These are phyloP conservation scores for Aspergillus affinis DNA, from an alignment of 495 filamentous ascomycete species.

Conservation along the genomic window DNA sequence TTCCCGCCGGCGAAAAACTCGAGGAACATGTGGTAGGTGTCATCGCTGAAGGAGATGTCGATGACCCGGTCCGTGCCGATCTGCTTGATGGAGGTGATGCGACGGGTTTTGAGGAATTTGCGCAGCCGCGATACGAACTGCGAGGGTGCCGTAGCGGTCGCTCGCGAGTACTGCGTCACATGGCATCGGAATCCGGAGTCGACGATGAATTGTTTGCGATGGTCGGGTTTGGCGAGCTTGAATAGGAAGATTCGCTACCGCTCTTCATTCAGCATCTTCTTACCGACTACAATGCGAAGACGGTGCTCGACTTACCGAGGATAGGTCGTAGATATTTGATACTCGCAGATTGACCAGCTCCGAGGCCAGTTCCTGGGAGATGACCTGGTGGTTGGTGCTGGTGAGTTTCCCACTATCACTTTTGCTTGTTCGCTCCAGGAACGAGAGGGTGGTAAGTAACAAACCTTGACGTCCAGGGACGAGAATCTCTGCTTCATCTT, in stretches of 20 bases:
- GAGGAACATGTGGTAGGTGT: slow-evolving; percentile 79
- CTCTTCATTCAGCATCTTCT: background rate
- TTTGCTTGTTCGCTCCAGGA: background rate
- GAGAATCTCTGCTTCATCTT: slow-evolving; percentile 98
- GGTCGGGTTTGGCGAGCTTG: slow-evolving; percentile 83
- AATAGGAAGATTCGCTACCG: slow-evolving; percentile 83
- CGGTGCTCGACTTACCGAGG: slow-evolving; percentile 52
- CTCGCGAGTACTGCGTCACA: slow-evolving; percentile 82
- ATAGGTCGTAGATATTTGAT: slow-evolving; percentile 93
- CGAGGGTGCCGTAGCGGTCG: slow-evolving; percentile 79
- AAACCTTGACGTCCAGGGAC: slow-evolving; percentile 83
- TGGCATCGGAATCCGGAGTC: slow-evolving; percentile 97
- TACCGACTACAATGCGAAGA: no score
- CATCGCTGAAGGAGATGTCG: slow-evolving; percentile 89
- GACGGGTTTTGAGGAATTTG: slow-evolving; percentile 81
- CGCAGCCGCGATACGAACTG: slow-evolving; percentile 79
- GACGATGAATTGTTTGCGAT: slow-evolving; percentile 82
- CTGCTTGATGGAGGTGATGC: slow-evolving; percentile 78
- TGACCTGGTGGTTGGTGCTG: slow-evolving; percentile 58
- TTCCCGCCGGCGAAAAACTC: slow-evolving; percentile 98
- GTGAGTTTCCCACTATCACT: slow-evolving; percentile 12
- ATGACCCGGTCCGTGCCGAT: slow-evolving; percentile 93
- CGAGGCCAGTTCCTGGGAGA: slow-evolving; percentile 84
- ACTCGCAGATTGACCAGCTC: slow-evolving; percentile 75
- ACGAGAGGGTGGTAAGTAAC: background rate